Percentiles rank a stretch among this genome's conserved stretches.
These are phyloP conservation scores for Parathielavia hyrcaniae DNA, from an alignment of 495 filamentous ascomycete genomes.

Conservation along the genomic window DNA sequence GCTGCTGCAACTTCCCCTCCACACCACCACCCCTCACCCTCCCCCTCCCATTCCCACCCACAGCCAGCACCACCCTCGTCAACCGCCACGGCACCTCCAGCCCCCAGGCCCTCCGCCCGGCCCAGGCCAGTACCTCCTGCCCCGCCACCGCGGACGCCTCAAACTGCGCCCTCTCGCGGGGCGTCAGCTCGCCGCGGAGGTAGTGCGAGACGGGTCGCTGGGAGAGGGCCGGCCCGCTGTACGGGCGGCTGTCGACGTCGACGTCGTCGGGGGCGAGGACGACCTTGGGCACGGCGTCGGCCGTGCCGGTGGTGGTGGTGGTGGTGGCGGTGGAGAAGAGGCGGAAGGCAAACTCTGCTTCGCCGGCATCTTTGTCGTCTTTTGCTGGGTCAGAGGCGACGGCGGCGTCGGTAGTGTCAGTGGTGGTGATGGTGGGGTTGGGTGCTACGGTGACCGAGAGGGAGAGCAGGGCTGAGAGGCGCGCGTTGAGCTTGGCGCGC, in stretches of 20 bases:
- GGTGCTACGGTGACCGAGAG: slow-evolving; percentile 18
- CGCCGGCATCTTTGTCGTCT: slow-evolving; percentile 10
- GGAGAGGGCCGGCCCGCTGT: slow-evolving; percentile 37
- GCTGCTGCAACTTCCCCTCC: neutral
- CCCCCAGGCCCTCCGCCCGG: slow-evolving; percentile 44
- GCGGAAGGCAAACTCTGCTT: slow-evolving; percentile 46
- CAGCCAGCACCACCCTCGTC: slow-evolving; percentile 28
- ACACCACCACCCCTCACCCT: neutral
- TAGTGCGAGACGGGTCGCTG: slow-evolving; percentile 42
- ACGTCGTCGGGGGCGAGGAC: slow-evolving; percentile 30
- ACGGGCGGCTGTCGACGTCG: slow-evolving; percentile 4
- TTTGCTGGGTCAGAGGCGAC: slow-evolving; percentile 11
- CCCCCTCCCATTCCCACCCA: neutral
- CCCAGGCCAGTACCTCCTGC: slow-evolving; percentile 37
- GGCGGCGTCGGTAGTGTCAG: neutral
- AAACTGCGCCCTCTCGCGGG: slow-evolving; percentile 31
- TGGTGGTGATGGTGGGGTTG: neutral
- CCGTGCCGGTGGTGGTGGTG: neutral
- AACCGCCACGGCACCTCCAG: slow-evolving; percentile 53
- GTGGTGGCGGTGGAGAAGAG: slow-evolving; percentile 44
- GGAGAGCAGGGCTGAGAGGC: slow-evolving; percentile 38
- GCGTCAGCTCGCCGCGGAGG: slow-evolving; percentile 34
- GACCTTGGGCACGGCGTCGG: slow-evolving; percentile 30
- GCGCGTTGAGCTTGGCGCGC: slow-evolving; percentile 37
- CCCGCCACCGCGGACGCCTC: slow-evolving; percentile 40